Conservation (phyloP, 225 moss, liverwort and hornwort species). For the Straminergon stramineum region DNA sequence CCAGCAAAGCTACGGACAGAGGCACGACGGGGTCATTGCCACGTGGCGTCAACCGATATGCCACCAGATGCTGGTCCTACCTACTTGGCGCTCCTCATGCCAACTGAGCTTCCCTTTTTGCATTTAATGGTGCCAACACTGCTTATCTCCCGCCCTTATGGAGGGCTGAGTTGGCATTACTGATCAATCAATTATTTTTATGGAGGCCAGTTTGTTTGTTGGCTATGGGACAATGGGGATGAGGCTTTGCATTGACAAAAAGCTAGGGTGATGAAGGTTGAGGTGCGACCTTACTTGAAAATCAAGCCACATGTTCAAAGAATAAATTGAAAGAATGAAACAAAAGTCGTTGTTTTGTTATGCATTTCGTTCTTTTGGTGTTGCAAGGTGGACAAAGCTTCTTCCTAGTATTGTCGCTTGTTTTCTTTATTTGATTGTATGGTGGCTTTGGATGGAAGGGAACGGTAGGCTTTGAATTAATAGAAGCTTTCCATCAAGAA, state of each 20-base stretch:
- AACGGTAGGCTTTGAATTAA: background rate
- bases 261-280: background rate
- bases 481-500: rapidly evolving
- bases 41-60: background rate
- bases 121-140: background rate
- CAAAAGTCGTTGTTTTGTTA: background rate
- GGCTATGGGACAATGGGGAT: background rate
- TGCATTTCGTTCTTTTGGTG: rapidly evolving
- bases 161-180: background rate
- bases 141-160: background rate
- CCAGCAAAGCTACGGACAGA: background rate
- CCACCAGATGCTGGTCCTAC: background rate
- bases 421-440: background rate
- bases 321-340: background rate
- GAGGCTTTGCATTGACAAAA: background rate
- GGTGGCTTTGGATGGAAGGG: background rate
- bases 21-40: background rate
- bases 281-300: rapidly evolving
- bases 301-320: background rate
- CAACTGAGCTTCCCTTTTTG: background rate
- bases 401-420: background rate
- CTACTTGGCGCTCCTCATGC: background rate
- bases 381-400: background rate
- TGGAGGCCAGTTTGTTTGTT: background rate
- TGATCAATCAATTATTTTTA: background rate